Evolutionary conservation across 331 rosid genomes (phyloP), one percentile per base, ranked within the genome.

Genomic region (Spiraea crenata): DNA sequence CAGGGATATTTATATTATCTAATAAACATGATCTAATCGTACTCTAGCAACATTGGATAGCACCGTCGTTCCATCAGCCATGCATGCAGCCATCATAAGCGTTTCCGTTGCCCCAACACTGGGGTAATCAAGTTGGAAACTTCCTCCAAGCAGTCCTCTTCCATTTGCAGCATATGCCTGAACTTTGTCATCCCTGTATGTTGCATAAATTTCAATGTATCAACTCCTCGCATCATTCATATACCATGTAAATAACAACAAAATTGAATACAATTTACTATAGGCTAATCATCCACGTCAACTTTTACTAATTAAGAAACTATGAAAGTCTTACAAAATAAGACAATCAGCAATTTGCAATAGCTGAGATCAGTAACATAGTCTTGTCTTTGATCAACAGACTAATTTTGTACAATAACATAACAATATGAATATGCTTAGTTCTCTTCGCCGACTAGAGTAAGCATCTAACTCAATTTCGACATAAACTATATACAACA

Each of bases 51-150:
- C 83, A 59, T 75, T 80, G 63, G 77, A 70, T 46, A 80, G 77
- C 14, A 75, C 61, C 16, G 83, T 80, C 31, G 12, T 52, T 63
- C 83, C 83, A 66, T 80, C 74, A 19, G 84, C 84, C 48, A 75
- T 45, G 46, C 74, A 63, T 14, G 80, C 84, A 20, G 80, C 84
- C 84, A 80, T 80, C 77, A 75, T 70, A 42, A 80, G 80, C 61
- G 84, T 80, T 75, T 80, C 80, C 7, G 84, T 80, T 39, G 84
- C 84, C 54, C 80, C 80, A 11, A 75, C 84, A 54, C 84, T 80
- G 3, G 84, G 74, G 44, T 46, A 80, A 58, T 65, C 74, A 50
- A 80, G 74, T 17, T 60, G 70, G 80, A 80, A 75, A 45, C 51
- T 57, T 38, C 80, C 80, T 57, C 84, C 84, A 10, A 75, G 74